phyloP scores from a whole-genome alignment of 2,329 filamentous ascomycete species.

The Zymoseptoria brevis region DNA sequence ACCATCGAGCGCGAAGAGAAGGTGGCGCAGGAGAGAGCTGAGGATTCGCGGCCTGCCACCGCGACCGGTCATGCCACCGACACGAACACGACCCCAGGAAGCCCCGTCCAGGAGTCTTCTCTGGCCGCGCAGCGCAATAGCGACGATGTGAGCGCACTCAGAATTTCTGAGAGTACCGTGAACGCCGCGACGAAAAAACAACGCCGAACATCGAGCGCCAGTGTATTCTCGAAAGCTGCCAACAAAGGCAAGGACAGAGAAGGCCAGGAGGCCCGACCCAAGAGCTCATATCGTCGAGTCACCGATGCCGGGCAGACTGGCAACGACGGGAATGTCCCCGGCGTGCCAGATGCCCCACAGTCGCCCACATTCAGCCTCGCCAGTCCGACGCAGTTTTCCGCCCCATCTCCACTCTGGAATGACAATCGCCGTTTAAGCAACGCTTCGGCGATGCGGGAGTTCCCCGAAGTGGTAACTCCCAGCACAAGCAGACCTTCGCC shows the following conservation, averaged over 20 bases:
- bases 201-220: constrained; percentile 18
- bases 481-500: background rate
- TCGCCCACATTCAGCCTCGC: constrained; percentile 5
- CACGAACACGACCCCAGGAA: constrained; percentile 1
- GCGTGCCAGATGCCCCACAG: background rate
- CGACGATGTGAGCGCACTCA: background rate
- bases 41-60: background rate
- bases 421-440: constrained; percentile 15
- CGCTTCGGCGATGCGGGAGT: constrained; percentile 10
- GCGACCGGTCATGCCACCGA: constrained; percentile 1
- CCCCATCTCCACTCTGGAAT: constrained; percentile 9
- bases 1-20: constrained; percentile 57
- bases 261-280: constrained; percentile 10
- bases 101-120: background rate
- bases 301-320: constrained; percentile 20
- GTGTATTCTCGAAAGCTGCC: constrained; percentile 13
- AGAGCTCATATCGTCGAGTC: constrained; percentile 18
- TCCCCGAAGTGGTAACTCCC: background rate
- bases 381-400: constrained; percentile 3
- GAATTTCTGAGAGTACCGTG: constrained; percentile 7
- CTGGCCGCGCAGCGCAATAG: background rate
- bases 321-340: constrained; percentile 1
- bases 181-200: constrained; percentile 9
- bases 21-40: constrained; percentile 25
- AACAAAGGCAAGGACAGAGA: constrained; percentile 6